Percentiles rank a stretch among this genome's conserved stretches.
Evolutionary conservation across 768 basidiomycete species (phyloP).

Genomic region (Auriscalpium orientale): DNA sequence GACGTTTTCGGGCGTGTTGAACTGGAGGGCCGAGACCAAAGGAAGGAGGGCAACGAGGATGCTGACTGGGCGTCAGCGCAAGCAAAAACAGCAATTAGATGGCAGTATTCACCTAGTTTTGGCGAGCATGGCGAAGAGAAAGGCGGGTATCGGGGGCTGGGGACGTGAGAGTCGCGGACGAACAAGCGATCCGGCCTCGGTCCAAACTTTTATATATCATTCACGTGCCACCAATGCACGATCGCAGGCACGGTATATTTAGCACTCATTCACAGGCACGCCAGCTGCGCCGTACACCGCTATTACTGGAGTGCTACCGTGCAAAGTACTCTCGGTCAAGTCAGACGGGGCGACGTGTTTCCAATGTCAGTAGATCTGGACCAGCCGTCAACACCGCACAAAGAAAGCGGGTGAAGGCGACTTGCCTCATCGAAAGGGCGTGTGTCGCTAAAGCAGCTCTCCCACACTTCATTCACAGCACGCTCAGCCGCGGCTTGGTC

Average conservation of each 20-base stretch:
- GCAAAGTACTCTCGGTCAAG: no score
- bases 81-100: neutral
- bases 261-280: no score
- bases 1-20: neutral
- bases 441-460: slow-evolving; percentile 92
- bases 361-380: neutral
- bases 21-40: slow-evolving; percentile 6
- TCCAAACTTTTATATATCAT: no score
- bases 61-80: neutral
- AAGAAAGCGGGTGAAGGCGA: neutral
- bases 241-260: no score
- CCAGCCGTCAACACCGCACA: neutral
- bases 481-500: slow-evolving; percentile 71
- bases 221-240: no score
- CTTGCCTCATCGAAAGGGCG: slow-evolving; percentile 93
- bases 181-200: neutral
- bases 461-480: slow-evolving; percentile 95
- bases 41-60: slow-evolving; percentile 8
- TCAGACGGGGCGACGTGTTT: no score
- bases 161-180: neutral
- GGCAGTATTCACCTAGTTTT: neutral
- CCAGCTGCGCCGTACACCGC: no score
- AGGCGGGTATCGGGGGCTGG: neutral
- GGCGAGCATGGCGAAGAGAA: neutral
- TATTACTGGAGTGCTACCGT: no score